Percentiles rank a stretch among this genome's conserved stretches.
Conservation (phyloP, 306 rosid species). For the Oxytropis ochrocephala region DNA sequence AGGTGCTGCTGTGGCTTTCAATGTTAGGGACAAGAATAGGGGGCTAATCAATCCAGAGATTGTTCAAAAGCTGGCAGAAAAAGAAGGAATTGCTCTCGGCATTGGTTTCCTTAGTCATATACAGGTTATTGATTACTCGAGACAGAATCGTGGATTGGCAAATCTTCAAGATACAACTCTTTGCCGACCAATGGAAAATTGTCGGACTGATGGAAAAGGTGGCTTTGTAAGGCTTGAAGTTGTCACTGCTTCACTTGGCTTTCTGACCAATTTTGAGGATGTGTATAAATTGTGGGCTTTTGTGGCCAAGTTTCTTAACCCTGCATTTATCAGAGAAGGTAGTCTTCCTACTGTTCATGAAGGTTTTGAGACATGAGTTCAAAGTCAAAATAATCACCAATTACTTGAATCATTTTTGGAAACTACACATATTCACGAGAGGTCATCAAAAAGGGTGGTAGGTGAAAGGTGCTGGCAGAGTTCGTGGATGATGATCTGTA, state of each 20-base stretch:
- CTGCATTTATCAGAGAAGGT: constrained; percentile 52
- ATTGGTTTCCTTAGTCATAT: constrained; percentile 86
- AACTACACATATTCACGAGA: constrained; percentile 12
- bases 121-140: constrained; percentile 50
- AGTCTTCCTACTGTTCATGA: constrained; percentile 74
- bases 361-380: constrained; percentile 51
- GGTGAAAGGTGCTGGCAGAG: constrained; percentile 14
- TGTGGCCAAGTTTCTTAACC: constrained; percentile 83
- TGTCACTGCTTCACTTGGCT: constrained; percentile 81
- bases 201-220: constrained; percentile 46
- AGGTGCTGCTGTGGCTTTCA: constrained; percentile 96
- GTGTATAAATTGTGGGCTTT: constrained; percentile 93
- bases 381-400: neutral
- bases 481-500: constrained; percentile 20
- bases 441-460: neutral
- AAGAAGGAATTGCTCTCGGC: constrained; percentile 83
- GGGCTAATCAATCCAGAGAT: constrained; percentile 79
- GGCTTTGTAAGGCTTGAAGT: constrained; percentile 73
- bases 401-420: constrained; percentile 26
- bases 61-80: constrained; percentile 91
- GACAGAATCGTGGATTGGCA: constrained; percentile 38
- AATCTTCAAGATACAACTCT: constrained; percentile 60
- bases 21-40: constrained; percentile 55
- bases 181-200: constrained; percentile 79
- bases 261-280: constrained; percentile 91